phyloP scores from a whole-genome alignment of 2,329 filamentous ascomycete species.

The Aspergillus candidus region DNA sequence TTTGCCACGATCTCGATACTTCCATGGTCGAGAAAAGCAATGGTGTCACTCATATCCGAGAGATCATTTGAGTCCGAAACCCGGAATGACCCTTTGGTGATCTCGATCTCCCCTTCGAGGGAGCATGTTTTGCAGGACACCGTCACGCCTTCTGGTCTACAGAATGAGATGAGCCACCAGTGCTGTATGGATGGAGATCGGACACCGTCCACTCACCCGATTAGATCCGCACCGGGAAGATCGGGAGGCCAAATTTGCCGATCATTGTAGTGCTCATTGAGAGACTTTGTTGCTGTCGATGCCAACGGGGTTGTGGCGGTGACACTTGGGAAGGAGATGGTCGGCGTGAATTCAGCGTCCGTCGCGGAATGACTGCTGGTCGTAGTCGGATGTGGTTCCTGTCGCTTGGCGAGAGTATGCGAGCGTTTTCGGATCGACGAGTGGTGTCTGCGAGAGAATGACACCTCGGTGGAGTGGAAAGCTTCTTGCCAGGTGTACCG shows the following conservation, averaged over 20 bases:
- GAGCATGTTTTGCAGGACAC: constrained; percentile 17
- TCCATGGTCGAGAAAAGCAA: constrained; percentile 16
- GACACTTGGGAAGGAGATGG: not conserved
- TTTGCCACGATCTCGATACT: constrained; percentile 13
- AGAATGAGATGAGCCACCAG: not conserved
- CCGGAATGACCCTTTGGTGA: constrained; percentile 14
- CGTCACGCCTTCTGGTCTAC: constrained; percentile 13
- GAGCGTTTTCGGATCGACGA: constrained; percentile 6
- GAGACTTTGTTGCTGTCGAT: not conserved
- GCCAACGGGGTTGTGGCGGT: constrained; percentile 1
- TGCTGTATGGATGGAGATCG: not conserved
- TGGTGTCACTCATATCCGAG: constrained; percentile 3
- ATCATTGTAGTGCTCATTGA: constrained; percentile 1
- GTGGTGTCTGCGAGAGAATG: constrained; percentile 11
- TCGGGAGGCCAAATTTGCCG: constrained; percentile 2
- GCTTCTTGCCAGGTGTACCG: constrained; percentile 13
- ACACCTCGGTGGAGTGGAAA: constrained; percentile 10
- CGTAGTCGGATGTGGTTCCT: not conserved
- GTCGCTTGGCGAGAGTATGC: not conserved
- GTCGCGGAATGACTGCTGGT: not conserved
- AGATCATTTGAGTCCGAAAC: constrained; percentile 7
- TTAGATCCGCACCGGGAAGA: not conserved
- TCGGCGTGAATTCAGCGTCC: too few species aligned
- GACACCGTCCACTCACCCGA: not conserved
- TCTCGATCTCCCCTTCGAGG: constrained; percentile 12